Conservation (phyloP, 306 rosid genomes). For the Cotoneaster glaucophyllus region DNA sequence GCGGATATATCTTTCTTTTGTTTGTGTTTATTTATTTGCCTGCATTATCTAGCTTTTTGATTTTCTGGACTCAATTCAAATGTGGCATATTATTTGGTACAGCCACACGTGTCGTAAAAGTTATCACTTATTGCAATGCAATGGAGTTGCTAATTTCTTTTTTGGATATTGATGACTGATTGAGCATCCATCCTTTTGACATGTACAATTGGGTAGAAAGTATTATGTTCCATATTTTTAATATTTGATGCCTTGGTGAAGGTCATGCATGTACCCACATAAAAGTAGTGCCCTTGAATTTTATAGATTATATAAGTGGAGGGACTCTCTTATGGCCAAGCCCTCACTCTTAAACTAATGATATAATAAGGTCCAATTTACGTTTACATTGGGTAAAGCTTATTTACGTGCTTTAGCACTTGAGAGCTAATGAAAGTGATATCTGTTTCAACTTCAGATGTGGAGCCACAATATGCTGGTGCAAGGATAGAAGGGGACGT, state of each 20-base stretch:
- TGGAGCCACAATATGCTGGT: conserved; percentile 86
- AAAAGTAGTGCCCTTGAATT: background rate
- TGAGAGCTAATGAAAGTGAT: conserved; percentile 14
- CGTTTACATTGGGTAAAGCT: background rate
- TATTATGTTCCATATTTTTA: background rate
- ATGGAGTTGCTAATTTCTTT: conserved; percentile 1
- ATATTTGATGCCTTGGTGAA: background rate
- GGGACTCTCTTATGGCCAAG: background rate
- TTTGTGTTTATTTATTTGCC: background rate
- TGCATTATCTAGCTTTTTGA: background rate
- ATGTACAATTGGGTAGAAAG: background rate
- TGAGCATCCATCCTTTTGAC: background rate
- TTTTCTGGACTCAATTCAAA: background rate
- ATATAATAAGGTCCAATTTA: background rate
- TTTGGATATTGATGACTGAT: background rate
- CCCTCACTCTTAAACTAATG: background rate
- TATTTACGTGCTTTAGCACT: conserved; percentile 16
- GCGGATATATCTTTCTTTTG: background rate
- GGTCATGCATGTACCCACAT: background rate
- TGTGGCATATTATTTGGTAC: background rate
- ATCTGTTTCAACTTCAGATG: conserved; percentile 56
- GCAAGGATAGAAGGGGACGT: conserved; percentile 92
- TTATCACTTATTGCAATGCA: background rate
- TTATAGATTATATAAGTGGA: background rate
- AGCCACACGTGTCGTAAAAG: background rate